Percentiles rank a stretch among this genome's conserved stretches.
phyloP scores from a whole-genome alignment of 257 asterid species.

The Forsythia viridissima region DNA sequence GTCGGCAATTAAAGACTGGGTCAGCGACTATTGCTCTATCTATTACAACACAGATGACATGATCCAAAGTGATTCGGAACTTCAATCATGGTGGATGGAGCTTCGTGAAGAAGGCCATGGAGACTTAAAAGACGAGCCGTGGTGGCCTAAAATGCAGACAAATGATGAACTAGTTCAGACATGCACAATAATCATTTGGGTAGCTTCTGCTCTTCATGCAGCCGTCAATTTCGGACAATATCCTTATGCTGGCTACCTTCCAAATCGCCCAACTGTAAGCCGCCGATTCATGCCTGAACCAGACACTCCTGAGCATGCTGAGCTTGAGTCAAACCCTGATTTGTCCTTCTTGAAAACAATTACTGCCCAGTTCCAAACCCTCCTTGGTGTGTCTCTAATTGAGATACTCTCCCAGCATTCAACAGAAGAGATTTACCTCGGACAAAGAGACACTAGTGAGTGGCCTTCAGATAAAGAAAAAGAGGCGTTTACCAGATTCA shows the following conservation, averaged over 20 bases:
- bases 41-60: conserved; percentile 38
- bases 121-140: conserved; percentile 43
- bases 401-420: conserved; percentile 51
- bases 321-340: conserved; percentile 40
- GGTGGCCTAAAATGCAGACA: conserved; percentile 55
- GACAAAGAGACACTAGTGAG: conserved; percentile 43
- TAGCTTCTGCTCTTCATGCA: conserved; percentile 49
- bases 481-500: conserved; percentile 38
- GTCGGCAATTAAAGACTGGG: conserved; percentile 49
- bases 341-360: conserved; percentile 36
- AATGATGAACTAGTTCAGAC: conserved; percentile 34
- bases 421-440: conserved; percentile 45
- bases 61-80: conserved; percentile 30
- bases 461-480: conserved; percentile 45
- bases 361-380: conserved; percentile 48
- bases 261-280: conserved; percentile 53
- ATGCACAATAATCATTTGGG: conserved; percentile 47
- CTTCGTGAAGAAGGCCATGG: conserved; percentile 47
- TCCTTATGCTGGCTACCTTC: conserved; percentile 49
- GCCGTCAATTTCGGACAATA: conserved; percentile 54
- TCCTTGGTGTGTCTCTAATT: conserved; percentile 46
- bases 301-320: conserved; percentile 38
- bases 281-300: conserved; percentile 47
- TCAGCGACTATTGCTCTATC: conserved; percentile 40
- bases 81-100: conserved; percentile 57